Evolutionary conservation across 179 eudicot genomes (phyloP).

Genomic region (Nepenthes alata): DNA sequence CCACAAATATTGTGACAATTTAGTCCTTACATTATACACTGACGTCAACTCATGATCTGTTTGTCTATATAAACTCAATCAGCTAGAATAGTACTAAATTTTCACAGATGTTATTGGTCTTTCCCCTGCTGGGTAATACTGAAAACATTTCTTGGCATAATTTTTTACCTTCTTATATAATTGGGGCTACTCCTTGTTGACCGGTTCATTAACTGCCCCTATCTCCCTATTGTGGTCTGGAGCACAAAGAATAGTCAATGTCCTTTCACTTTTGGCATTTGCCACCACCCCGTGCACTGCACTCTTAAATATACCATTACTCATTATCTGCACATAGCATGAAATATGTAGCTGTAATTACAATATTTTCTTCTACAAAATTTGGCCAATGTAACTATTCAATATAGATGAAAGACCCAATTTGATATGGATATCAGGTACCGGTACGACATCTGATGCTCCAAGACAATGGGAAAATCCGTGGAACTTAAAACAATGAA

Average conservation of each 20-base stretch:
- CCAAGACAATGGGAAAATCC: too few relatives aligned
- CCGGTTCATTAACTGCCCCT: conserved; percentile 22
- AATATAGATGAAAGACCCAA: neutral
- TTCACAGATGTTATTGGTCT: conserved; percentile 11
- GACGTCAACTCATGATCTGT: too few relatives aligned
- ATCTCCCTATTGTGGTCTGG: conserved; percentile 28
- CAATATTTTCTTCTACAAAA: too few relatives aligned
- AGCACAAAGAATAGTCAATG: conserved; percentile 24
- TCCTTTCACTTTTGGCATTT: conserved; percentile 29
- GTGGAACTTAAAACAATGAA: too few relatives aligned
- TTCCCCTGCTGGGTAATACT: conserved; percentile 14
- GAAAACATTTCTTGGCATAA: conserved; percentile 11
- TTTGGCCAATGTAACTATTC: neutral
- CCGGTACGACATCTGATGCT: too few relatives aligned
- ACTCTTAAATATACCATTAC: conserved; percentile 47
- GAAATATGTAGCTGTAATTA: neutral
- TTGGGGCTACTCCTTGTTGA: conserved; percentile 19
- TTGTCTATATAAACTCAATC: too few relatives aligned
- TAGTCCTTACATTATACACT: too few relatives aligned
- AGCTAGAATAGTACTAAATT: neutral
- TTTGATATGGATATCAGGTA: too few relatives aligned
- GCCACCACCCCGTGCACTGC: conserved; percentile 40
- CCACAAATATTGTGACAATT: too few relatives aligned
- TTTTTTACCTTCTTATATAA: conserved; percentile 25
- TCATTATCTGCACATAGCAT: conserved; percentile 27